Base-by-base conservation (phyloP, 2,329 filamentous ascomycete species). In the Canariomyces notabilis region DNA sequence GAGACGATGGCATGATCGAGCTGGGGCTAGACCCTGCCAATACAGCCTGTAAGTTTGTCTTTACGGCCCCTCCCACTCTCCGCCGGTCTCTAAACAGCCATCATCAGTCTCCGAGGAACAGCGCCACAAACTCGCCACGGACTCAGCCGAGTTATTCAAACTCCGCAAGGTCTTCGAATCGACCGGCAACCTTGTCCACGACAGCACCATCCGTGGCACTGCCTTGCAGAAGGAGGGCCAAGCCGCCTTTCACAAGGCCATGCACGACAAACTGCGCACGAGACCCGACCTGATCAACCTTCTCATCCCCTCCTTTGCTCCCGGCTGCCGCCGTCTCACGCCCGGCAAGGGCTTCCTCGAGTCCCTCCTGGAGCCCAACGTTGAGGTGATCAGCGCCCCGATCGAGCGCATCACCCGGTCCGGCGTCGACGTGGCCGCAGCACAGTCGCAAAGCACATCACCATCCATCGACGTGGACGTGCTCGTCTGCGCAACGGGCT, bases 401-500 rank as follows among this genome's bases (percentile, higher is more conserved):
- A 68, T 72, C 31, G 43, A 44, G 0, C 46, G 49, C 12, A 56
- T 71, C 20, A 69, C 65, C 2, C 49, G 59, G n/a, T 59, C 56
- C 0, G 70, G 71, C 2, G 58, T 29, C 4, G 26, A 29, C 26
- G 26, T 29, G 6, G 11, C 22, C 22, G 22, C 22, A 6, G 22
- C 22, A n/a, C n/a, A n/a, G n/a, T n/a, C n/a, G n/a, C n/a, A n/a
- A n/a, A n/a, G n/a, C 22, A 26, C 22, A 26, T 11, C 22, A 6
- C 22, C 22, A 29, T 4, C 26, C 7, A 29, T 12, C 4, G 26
- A 72, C 15, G 49, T 29, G 26, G 74, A 77, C 54, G 65, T 63
- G 8, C 62, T 77, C 3, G 64, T 73, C 35, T 73, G 67, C 59
- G 72, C 71, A n/a, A 74, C 71, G 0, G 71, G 72, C 11, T 74